These are phyloP conservation scores for Arabidopsis arenosa DNA, from an alignment of 345 rosid genomes.

Conservation along the genomic window DNA sequence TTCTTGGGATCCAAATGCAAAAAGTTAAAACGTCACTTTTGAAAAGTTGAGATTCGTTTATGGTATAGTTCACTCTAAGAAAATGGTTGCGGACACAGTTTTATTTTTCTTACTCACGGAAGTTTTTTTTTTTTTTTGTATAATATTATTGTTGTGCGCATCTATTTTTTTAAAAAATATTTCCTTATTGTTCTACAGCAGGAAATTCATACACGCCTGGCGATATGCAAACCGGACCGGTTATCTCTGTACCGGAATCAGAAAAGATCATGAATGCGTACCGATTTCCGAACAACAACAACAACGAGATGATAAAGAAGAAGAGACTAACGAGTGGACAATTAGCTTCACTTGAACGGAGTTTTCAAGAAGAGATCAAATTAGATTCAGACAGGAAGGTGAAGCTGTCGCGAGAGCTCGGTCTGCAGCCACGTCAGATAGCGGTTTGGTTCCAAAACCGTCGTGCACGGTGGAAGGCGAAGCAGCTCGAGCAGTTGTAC, in stretches of 20 bases:
- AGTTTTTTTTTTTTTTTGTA: not conserved
- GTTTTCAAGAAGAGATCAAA: conserved; percentile 89
- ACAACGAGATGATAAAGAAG: conserved; percentile 61
- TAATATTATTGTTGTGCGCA: not conserved
- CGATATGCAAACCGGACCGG: conserved; percentile 48
- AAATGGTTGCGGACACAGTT: not conserved
- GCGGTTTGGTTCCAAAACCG: conserved; percentile 96
- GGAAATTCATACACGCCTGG: conserved; percentile 48
- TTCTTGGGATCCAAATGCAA: conserved; percentile 38
- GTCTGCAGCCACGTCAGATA: conserved; percentile 88
- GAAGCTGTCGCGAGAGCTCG: conserved; percentile 82
- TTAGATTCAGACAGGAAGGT: conserved; percentile 83
- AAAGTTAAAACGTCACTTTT: conserved; percentile 35
- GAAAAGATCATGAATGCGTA: conserved; percentile 33
- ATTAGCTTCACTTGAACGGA: conserved; percentile 73
- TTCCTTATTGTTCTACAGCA: not conserved
- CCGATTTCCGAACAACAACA: conserved; percentile 42
- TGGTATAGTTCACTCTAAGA: not conserved
- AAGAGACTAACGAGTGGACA: conserved; percentile 79
- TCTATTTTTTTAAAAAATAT: not conserved
- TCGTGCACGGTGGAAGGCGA: conserved; percentile 86
- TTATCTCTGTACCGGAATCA: conserved; percentile 49
- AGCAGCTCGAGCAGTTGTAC: conserved; percentile 82
- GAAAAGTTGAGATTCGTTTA: conserved; percentile 33
- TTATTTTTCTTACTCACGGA: not conserved